A percentile compares a stretch with the other conserved stretches of the same genome.
Conservation (phyloP, 768 basidiomycete genomes). For the Rhizopogon salebrosus region DNA sequence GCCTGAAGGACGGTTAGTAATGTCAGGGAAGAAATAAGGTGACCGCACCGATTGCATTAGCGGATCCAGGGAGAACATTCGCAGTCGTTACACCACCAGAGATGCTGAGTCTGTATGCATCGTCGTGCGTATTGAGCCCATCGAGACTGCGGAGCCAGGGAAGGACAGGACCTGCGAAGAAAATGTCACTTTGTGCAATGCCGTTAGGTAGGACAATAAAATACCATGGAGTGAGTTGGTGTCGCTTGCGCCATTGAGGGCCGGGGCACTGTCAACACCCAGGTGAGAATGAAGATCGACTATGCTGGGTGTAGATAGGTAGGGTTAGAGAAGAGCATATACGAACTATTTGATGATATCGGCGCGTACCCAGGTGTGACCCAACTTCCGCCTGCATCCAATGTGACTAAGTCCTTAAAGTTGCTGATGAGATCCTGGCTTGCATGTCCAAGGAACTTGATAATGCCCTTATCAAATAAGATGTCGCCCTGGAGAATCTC, state of each 20-base stretch:
- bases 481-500: conserved; percentile 34
- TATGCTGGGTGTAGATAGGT: conserved; percentile 20
- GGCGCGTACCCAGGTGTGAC: conserved; percentile 58
- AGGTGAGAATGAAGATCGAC: conserved; percentile 80
- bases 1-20: conserved; percentile 36
- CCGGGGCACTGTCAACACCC: conserved; percentile 64
- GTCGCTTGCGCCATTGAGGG: conserved; percentile 45
- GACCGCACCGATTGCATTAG: conserved; percentile 62
- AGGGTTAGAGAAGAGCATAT: conserved; percentile 12
- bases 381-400: conserved; percentile 64
- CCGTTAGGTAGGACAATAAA: background rate
- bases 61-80: conserved; percentile 75
- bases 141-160: conserved; percentile 84
- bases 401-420: conserved; percentile 40
- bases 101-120: conserved; percentile 64
- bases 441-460: conserved; percentile 36
- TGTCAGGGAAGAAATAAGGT: conserved; percentile 17
- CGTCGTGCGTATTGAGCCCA: conserved; percentile 83
- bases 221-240: conserved; percentile 55
- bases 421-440: conserved; percentile 29
- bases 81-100: conserved; percentile 87
- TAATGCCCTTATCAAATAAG: conserved; percentile 34
- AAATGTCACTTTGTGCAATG: background rate
- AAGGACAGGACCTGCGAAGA: conserved; percentile 42
- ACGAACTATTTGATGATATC: conserved; percentile 11